Percentiles rank a stretch among this genome's conserved stretches.
Evolutionary conservation across 2,329 filamentous ascomycete species (phyloP).

Genomic region (Chaetomiaceae sp.): DNA sequence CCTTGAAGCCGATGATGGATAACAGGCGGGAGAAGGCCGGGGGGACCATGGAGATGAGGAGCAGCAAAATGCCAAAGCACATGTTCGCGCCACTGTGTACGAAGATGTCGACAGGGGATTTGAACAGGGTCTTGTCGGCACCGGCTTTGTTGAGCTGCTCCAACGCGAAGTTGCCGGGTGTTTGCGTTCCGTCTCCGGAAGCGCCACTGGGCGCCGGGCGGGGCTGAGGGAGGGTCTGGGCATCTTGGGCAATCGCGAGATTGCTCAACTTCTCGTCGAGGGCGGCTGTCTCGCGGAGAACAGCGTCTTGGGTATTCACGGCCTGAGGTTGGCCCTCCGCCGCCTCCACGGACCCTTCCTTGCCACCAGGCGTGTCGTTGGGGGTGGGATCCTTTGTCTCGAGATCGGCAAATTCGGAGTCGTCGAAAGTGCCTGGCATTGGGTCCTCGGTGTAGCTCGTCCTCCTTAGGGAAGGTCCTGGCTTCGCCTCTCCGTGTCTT

Average conservation of each 20-base stretch:
- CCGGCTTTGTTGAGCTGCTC: conserved; percentile 37
- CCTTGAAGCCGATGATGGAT: conserved; percentile 84
- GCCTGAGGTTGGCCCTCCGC: conserved; percentile 36
- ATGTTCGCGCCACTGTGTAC: conserved; percentile 85
- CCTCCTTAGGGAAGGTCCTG: conserved; percentile 1
- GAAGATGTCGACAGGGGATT: conserved; percentile 76
- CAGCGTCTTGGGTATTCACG: conserved; percentile 27
- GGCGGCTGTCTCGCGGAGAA: conserved; percentile 25
- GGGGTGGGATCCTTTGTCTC: conserved; percentile 10
- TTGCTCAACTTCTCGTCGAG: conserved; percentile 21
- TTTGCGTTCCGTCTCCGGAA: conserved; percentile 1
- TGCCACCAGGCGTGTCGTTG: conserved; percentile 29
- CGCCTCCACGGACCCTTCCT: conserved; percentile 54
- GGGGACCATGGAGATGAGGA: conserved; percentile 89
- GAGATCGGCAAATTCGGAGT: conserved; percentile 32
- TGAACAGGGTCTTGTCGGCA: conserved; percentile 60
- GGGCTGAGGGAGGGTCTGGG: neutral
- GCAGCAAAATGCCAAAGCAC: conserved; percentile 79
- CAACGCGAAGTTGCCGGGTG: conserved; percentile 19
- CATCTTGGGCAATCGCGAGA: neutral
- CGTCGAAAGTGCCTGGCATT: conserved; percentile 38
- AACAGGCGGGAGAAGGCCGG: conserved; percentile 84
- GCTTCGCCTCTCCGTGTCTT: conserved; percentile 2
- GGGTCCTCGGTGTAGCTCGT: conserved; percentile 28
- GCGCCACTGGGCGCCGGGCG: neutral